A percentile compares a stretch with the other conserved stretches of the same genome.
Evolutionary conservation across 2,329 filamentous ascomycete genomes (phyloP).

Genomic region (Aschersonia sp.): DNA sequence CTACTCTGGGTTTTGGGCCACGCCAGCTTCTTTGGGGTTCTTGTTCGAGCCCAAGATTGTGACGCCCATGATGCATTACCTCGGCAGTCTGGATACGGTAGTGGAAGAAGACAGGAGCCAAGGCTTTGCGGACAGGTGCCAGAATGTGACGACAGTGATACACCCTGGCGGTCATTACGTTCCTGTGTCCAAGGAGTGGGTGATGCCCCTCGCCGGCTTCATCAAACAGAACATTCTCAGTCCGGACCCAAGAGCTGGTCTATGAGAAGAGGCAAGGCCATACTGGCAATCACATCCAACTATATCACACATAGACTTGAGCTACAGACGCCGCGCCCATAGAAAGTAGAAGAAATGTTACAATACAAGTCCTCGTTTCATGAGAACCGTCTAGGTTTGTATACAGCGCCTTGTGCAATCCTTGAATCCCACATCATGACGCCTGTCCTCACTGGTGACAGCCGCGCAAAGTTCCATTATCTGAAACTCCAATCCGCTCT

Average conservation of each 20-base stretch:
- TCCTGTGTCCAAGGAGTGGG: slow-evolving; percentile 69
- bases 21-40: slow-evolving; percentile 44
- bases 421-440: no score
- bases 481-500: background rate
- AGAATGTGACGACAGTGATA: slow-evolving; percentile 37
- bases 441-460: no score
- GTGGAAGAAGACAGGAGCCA: slow-evolving; percentile 65
- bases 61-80: slow-evolving; percentile 68
- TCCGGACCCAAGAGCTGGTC: slow-evolving; percentile 10
- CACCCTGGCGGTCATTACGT: slow-evolving; percentile 89
- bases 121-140: slow-evolving; percentile 51
- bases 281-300: no score
- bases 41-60: slow-evolving; percentile 56
- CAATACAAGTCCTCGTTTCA: no score
- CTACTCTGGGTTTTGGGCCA: slow-evolving; percentile 65
- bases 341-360: no score
- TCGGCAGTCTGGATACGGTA: slow-evolving; percentile 75
- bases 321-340: no score
- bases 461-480: no score
- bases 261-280: slow-evolving; percentile 6
- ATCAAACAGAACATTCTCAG: slow-evolving; percentile 30
- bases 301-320: background rate
- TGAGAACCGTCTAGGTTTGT: no score
- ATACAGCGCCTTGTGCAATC: no score
- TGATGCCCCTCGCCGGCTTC: slow-evolving; percentile 60